Evolutionary conservation across 805 yeast genomes (phyloP).

Genomic region (Suhomyces pyralidae): DNA sequence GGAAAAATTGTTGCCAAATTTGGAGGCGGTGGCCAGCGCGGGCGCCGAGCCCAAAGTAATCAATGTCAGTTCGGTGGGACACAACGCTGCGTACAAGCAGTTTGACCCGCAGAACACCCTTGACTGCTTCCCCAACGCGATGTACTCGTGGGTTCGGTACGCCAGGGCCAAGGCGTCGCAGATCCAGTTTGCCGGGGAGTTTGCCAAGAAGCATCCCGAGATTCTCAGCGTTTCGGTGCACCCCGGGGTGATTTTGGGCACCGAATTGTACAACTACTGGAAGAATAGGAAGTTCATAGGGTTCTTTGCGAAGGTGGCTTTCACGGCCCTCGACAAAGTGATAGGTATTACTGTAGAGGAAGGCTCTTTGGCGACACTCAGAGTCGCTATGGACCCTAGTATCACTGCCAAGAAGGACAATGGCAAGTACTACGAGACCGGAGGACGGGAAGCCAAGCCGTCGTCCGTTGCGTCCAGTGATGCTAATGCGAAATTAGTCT

Average conservation of each 20-base stretch:
- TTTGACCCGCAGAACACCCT: constrained; percentile 23
- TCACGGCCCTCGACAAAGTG: constrained; percentile 12
- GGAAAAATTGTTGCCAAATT: constrained; percentile 23
- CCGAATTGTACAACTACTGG: constrained; percentile 32
- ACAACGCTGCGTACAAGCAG: constrained; percentile 21
- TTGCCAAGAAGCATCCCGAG: constrained; percentile 28
- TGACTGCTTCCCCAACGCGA: constrained; percentile 22
- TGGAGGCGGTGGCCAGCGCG: constrained; percentile 18
- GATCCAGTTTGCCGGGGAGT: constrained; percentile 28
- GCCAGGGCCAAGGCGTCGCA: constrained; percentile 32
- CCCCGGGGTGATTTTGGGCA: constrained; percentile 37
- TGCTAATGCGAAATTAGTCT: constrained; percentile 21
- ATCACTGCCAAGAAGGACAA: constrained; percentile 20
- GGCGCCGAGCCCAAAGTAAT: constrained; percentile 28
- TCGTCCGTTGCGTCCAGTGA: constrained; percentile 22
- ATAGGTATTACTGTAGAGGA: constrained; percentile 32
- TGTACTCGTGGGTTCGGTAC: constrained; percentile 33
- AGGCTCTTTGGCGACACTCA: constrained; percentile 33
- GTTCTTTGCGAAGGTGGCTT: constrained; percentile 12
- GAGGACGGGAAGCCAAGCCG: constrained; percentile 27
- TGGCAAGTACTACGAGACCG: constrained; percentile 32
- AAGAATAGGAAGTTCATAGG: constrained; percentile 20
- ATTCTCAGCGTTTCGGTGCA: constrained; percentile 34
- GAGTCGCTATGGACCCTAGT: constrained; percentile 29
- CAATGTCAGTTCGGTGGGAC: constrained; percentile 33